A percentile compares a stretch with the other conserved stretches of the same genome.
phyloP scores from a whole-genome alignment of 306 rosid genomes.

The Casuarina glauca region DNA sequence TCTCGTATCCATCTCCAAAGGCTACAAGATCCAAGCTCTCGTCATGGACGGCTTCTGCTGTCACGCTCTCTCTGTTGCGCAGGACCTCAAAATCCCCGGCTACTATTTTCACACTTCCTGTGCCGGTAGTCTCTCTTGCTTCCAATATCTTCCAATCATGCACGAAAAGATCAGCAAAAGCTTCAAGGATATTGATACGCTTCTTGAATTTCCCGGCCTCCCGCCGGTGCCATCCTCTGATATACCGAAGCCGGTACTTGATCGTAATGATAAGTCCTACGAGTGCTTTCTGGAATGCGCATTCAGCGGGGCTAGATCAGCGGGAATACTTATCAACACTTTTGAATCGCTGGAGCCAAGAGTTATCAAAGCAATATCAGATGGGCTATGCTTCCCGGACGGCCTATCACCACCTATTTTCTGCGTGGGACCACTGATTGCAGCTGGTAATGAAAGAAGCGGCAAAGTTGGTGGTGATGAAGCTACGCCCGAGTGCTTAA shows the following conservation, averaged over 20 bases:
- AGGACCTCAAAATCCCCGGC: slow-evolving; percentile 32
- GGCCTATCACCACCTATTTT: slow-evolving; percentile 23
- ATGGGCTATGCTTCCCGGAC: slow-evolving; percentile 35
- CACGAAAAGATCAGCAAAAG: slow-evolving; percentile 21
- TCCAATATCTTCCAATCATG: slow-evolving; percentile 19
- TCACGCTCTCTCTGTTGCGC: slow-evolving; percentile 17
- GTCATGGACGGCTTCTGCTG: slow-evolving; percentile 44
- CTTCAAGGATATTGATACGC: slow-evolving; percentile 16
- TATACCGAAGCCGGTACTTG: slow-evolving; percentile 29
- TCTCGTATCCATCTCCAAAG: slow-evolving; percentile 17
- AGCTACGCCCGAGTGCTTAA: slow-evolving; percentile 30
- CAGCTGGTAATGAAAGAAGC: neutral
- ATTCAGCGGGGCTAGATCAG: slow-evolving; percentile 7
- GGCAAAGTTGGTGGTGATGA: neutral
- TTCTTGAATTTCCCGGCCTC: slow-evolving; percentile 28
- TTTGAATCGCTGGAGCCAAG: slow-evolving; percentile 41
- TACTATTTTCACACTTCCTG: slow-evolving; percentile 38
- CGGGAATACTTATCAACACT: slow-evolving; percentile 41
- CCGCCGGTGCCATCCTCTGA: slow-evolving; percentile 18
- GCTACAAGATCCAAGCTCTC: slow-evolving; percentile 32
- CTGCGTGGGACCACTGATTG: slow-evolving; percentile 45
- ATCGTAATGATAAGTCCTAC: slow-evolving; percentile 28
- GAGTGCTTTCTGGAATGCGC: slow-evolving; percentile 7
- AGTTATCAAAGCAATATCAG: slow-evolving; percentile 20
- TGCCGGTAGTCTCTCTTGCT: slow-evolving; percentile 13